Percentiles rank a stretch among this genome's conserved stretches.
These are phyloP conservation scores for Dictyostelium gargantuum DNA, from an alignment of 208 protist species.

Conservation along the genomic window DNA sequence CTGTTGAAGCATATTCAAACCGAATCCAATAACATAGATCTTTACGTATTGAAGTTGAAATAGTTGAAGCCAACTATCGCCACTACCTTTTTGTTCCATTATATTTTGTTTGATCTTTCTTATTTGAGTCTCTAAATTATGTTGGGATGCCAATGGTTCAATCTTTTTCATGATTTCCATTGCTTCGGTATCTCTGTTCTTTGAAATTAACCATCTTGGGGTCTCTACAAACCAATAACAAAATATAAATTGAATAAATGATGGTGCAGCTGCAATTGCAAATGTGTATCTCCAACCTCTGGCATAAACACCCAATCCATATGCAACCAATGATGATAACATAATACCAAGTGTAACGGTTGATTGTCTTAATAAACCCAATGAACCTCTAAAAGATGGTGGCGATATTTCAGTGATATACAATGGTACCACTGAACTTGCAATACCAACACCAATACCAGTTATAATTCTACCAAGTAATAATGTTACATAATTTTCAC, in stretches of 20 bases:
- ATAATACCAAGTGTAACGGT: slow-evolving; percentile 56
- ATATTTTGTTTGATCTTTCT: neutral
- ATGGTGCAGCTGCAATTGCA: neutral
- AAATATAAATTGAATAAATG: neutral
- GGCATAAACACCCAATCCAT: neutral
- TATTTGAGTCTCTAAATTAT: neutral
- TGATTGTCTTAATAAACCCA: slow-evolving; percentile 31
- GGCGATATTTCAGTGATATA: slow-evolving; percentile 42
- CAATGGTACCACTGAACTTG: neutral
- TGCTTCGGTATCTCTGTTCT: neutral
- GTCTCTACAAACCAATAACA: slow-evolving; percentile 39
- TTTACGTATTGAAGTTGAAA: slow-evolving; percentile 4
- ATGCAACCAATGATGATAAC: slow-evolving; percentile 21
- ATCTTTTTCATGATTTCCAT: neutral
- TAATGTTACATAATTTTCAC: neutral
- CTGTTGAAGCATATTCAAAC: slow-evolving; percentile 59
- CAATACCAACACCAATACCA: slow-evolving; percentile 25
- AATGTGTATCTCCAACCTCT: slow-evolving; percentile 51
- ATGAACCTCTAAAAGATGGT: neutral
- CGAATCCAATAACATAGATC: slow-evolving; percentile 46
- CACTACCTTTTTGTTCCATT: slow-evolving; percentile 8
- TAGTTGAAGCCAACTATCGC: slow-evolving; percentile 14
- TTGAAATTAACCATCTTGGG: slow-evolving; percentile 50
- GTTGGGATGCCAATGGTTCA: neutral
- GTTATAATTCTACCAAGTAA: slow-evolving; percentile 27